Evolutionary conservation across 2,329 filamentous ascomycete species (phyloP).

Genomic region (Colletotrichum sp.): DNA sequence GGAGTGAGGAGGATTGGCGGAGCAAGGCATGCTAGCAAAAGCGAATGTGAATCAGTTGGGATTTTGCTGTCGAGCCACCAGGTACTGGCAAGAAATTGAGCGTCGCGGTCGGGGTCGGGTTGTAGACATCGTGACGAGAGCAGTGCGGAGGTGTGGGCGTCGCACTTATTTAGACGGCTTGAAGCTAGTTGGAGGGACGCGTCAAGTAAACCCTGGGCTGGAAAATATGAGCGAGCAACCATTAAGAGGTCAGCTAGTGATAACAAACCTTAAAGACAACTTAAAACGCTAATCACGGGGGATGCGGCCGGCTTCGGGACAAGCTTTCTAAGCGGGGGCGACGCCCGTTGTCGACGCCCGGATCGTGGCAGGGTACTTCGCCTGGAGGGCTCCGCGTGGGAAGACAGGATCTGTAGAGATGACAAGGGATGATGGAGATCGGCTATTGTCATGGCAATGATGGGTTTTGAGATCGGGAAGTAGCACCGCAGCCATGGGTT

Average conservation of each 20-base stretch:
- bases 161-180: background rate
- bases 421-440: background rate
- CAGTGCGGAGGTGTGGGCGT: background rate
- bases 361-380: background rate
- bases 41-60: background rate
- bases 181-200: background rate
- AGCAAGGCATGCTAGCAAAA: background rate
- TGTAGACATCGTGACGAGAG: fast-evolving
- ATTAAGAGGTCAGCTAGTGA: background rate
- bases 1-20: background rate
- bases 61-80: background rate
- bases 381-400: background rate
- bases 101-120: background rate
- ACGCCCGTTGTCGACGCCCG: background rate
- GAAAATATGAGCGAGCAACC: background rate
- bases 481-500: background rate
- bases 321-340: background rate
- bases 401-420: background rate
- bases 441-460: background rate
- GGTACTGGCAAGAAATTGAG: background rate
- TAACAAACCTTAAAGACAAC: background rate
- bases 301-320: background rate
- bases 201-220: fast-evolving
- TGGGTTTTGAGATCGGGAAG: background rate
- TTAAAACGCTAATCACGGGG: background rate